Evolutionary conservation across 2,329 filamentous ascomycete genomes (phyloP).

Genomic region (Aspergillus caelatus): DNA sequence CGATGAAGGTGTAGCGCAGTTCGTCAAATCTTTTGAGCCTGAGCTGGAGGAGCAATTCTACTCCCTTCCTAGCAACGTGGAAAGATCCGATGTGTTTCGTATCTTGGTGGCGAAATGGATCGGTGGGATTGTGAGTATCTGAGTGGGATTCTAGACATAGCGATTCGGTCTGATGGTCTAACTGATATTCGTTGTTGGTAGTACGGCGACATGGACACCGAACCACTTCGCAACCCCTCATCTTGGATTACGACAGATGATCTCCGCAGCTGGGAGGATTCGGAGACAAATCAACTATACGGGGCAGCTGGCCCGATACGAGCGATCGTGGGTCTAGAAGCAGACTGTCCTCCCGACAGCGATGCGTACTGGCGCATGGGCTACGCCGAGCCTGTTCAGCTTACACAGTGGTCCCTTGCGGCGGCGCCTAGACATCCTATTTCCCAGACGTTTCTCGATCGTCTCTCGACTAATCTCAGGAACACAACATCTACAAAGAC

Average conservation of each 20-base stretch:
- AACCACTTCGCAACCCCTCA: conserved; percentile 30
- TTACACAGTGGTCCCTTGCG: conserved; percentile 38
- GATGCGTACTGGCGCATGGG: conserved; percentile 38
- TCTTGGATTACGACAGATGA: conserved; percentile 31
- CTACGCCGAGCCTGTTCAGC: conserved; percentile 35
- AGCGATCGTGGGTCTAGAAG: conserved; percentile 36
- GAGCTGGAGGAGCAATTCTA: conserved; percentile 25
- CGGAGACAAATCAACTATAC: conserved; percentile 23
- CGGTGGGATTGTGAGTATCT: conserved; percentile 18
- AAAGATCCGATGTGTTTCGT: conserved; percentile 36
- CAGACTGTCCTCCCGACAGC: conserved; percentile 28
- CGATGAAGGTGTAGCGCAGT: conserved; percentile 31
- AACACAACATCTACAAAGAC: background rate
- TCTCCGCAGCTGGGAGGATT: conserved; percentile 31
- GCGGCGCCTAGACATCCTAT: conserved; percentile 30
- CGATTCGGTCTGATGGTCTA: background rate
- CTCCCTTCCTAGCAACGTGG: conserved; percentile 30
- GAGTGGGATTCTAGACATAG: background rate
- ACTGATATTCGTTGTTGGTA: conserved; percentile 8
- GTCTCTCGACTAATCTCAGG: conserved; percentile 12
- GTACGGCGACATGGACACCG: conserved; percentile 39
- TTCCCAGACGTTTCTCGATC: conserved; percentile 31
- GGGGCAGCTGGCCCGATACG: conserved; percentile 22
- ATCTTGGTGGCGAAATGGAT: conserved; percentile 35
- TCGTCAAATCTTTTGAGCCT: conserved; percentile 31